Evolutionary conservation across 805 yeast genomes (phyloP), one percentile per base, ranked within the genome.

Genomic region (Candida ovalis): DNA sequence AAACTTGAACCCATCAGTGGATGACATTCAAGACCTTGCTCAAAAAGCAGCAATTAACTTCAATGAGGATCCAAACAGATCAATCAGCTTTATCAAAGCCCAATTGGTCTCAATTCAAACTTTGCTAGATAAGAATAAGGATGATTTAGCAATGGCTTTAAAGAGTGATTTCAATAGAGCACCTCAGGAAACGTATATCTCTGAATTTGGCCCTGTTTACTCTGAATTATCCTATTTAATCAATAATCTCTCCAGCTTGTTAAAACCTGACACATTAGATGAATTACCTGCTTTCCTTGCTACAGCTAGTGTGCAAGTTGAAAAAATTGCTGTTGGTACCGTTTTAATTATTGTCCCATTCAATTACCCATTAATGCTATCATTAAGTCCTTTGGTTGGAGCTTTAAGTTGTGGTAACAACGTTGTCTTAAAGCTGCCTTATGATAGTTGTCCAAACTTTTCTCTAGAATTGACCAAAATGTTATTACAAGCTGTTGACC

Each of bases 371-470:
- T 63, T 86, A 40, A 50, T 77, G 24, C 69, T 92, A 50, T 59
- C 87, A 0, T 50, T 89, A 10, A 71, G 76, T 28, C 89, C 97
- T 0, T 60, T 90, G 22, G 74, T 82, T 35, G 88, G 88, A 19
- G 96, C 96, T 2, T 69, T 92, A 54, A 88, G 96, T 1, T 87
- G 84, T 19, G 97, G 97, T 12, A 90, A 91, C 64, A 73, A 83
- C 15, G 92, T 87, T 24, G 80, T 86, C 19, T 69, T 84, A 56
- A 89, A 89, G 63, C 47, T 66, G 12, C 90, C 88, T 17, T 76
- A 85, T 50, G 97, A 92, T 64, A 62, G 75, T 47, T 79, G 84
- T 2, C 92, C 94, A 0, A 67, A 76, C 53, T 77, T 84, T 42
- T 71, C 89, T 3, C 57, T 61, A 19, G 72, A 76, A n/a, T 60